These are phyloP conservation scores for Chaetomium cochliodes DNA, from an alignment of 495 filamentous ascomycete genomes.

Conservation along the genomic window DNA sequence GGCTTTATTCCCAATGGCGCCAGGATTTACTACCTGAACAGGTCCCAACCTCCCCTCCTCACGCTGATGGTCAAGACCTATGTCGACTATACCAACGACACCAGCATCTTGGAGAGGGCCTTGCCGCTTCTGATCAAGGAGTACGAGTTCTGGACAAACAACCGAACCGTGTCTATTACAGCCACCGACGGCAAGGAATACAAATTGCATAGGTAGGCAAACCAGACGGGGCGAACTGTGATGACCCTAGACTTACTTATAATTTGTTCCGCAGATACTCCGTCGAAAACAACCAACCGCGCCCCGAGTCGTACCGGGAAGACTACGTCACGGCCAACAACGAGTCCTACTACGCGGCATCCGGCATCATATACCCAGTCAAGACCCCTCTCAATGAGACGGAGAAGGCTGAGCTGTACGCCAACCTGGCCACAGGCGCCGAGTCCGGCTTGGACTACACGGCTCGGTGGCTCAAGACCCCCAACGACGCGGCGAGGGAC, in stretches of 20 bases:
- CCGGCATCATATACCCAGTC: slow-evolving; percentile 51
- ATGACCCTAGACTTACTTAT: slow-evolving; percentile 14
- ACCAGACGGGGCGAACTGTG: neutral
- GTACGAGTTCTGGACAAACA: slow-evolving; percentile 47
- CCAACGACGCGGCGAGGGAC: slow-evolving; percentile 45
- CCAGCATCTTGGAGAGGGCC: slow-evolving; percentile 46
- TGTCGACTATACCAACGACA: slow-evolving; percentile 52
- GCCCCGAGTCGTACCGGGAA: slow-evolving; percentile 52
- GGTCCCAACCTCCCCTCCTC: slow-evolving; percentile 51
- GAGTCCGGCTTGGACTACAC: slow-evolving; percentile 53
- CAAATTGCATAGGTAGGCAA: slow-evolving; percentile 44
- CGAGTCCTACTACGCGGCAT: slow-evolving; percentile 43
- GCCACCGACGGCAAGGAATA: slow-evolving; percentile 38
- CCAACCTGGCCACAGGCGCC: slow-evolving; percentile 50
- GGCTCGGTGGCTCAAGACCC: slow-evolving; percentile 42
- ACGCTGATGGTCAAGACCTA: slow-evolving; percentile 51
- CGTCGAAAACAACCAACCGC: slow-evolving; percentile 50
- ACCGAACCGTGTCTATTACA: slow-evolving; percentile 42
- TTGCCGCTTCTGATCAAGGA: slow-evolving; percentile 51
- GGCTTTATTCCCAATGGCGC: slow-evolving; percentile 54
- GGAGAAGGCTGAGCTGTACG: slow-evolving; percentile 43
- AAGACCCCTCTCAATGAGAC: slow-evolving; percentile 39
- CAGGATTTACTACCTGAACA: slow-evolving; percentile 49
- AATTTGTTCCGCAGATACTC: slow-evolving; percentile 35
- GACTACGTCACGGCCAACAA: slow-evolving; percentile 51